Base-by-base conservation (phyloP, 192 early-diverging fungal species). In the Coemansia sp. region DNA sequence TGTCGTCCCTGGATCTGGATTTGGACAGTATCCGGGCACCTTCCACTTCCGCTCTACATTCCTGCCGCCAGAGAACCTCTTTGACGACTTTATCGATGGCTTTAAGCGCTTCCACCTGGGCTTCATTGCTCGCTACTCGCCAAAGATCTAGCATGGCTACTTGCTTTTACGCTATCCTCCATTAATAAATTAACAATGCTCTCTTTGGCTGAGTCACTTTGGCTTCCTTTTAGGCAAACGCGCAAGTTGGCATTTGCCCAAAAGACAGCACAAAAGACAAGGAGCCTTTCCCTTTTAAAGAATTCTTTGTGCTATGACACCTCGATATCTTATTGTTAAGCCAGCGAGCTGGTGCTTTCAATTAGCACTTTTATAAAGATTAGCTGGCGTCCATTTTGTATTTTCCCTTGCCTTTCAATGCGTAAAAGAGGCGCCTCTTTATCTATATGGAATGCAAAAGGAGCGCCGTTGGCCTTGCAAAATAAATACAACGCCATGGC, bases 21-120 rank as follows among this genome's bases (percentile, higher is more conserved):
- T 99, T 72, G 90, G 91, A 44, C 97, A 99, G 85, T 87, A 87
- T 39, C 84, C 88, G 3, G 91, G 89, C 19, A 99, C 95, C 5
- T 96, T 86, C 82, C 97, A 99, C 82, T 98, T 99, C 89, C 88
- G 97, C 67, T 92, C 91, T 63, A 98, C 97, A 7, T 99, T 99
- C 85, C 76, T 99, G 79, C 95, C 97, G 21, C 93, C 91, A 10
- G 95, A 96, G 80, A 84, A 96, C 46, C 80, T 95, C 37, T 94
- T 99, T 91, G 95, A 96, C 50, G 88, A 82, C 32, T 97, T 99
- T 68, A 96, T 95, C 65, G 69, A 67, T 21, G 85, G 82, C 50
- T 85, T 99, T 58, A 77, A 84, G 65, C 77, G 74, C 35, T 99
- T 99, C 86, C 96, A 99, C 64, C 65, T 84, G 38, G 74, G 71